These are phyloP conservation scores for Lathyrus tuberosus DNA, from an alignment of 306 rosid genomes.

Conservation along the genomic window DNA sequence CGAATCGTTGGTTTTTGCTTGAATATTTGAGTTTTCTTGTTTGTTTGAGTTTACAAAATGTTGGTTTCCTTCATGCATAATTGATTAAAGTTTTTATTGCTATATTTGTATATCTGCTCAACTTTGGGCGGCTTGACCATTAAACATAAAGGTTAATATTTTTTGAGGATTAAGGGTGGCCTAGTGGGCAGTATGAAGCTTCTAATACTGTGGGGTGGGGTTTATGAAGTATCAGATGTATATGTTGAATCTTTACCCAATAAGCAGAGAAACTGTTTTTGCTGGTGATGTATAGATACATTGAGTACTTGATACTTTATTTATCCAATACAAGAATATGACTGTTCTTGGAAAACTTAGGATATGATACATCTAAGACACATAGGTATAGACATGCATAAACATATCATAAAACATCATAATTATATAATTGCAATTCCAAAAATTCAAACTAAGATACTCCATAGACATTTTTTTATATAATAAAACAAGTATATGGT, in stretches of 20 bases:
- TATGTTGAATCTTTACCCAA: not conserved
- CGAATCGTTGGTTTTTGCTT: not conserved
- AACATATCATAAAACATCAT: not conserved
- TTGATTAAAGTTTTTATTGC: conserved; percentile 3
- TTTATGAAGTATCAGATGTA: conserved; percentile 3
- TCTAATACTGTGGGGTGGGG: conserved; percentile 23
- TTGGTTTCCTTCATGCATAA: conserved; percentile 4
- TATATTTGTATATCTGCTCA: not conserved
- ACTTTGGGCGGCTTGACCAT: not conserved
- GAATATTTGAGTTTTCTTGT: not conserved
- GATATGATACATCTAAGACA: conserved; percentile 2
- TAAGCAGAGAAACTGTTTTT: not conserved
- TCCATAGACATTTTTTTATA: not conserved
- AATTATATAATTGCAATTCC: not conserved
- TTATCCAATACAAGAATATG: not conserved
- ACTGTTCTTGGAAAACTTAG: not conserved
- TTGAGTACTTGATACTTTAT: not conserved
- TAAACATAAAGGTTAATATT: not conserved
- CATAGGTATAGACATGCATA: not conserved
- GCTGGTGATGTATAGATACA: not conserved
- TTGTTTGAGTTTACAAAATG: not conserved
- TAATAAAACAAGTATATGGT: not conserved
- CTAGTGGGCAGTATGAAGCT: conserved; percentile 4
- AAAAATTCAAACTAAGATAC: not conserved
- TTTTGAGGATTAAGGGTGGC: not conserved